A percentile compares a stretch with the other conserved stretches of the same genome.
Evolutionary conservation across 1,284 basidiomycete genomes (phyloP).

Genomic region (Leucoagaricus sp.): DNA sequence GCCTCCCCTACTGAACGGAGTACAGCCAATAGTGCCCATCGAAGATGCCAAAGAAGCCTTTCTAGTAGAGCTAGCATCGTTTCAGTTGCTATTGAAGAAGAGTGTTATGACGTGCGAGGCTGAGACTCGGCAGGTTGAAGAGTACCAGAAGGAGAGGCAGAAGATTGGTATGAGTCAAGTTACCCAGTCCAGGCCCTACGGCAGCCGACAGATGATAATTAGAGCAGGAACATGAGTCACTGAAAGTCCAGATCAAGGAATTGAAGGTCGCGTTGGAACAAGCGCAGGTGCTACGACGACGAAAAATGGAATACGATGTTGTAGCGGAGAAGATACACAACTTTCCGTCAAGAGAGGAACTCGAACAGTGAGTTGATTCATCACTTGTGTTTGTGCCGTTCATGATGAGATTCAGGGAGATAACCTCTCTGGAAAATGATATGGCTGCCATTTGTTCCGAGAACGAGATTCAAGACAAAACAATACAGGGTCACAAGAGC

Average conservation of each 20-base stretch:
- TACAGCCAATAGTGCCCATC: slow-evolving; percentile 34
- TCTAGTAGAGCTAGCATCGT: slow-evolving; percentile 72
- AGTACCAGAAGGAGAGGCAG: slow-evolving; percentile 71
- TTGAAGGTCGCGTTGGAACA: slow-evolving; percentile 74
- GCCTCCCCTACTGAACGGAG: slow-evolving; percentile 31
- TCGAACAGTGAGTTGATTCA: slow-evolving; percentile 57
- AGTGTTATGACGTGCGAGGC: slow-evolving; percentile 79
- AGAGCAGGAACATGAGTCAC: slow-evolving; percentile 70
- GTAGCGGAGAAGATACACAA: slow-evolving; percentile 80
- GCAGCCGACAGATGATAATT: slow-evolving; percentile 10
- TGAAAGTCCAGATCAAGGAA: slow-evolving; percentile 71
- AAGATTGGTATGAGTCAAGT: slow-evolving; percentile 58
- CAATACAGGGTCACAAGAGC: slow-evolving; percentile 65
- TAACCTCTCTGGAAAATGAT: slow-evolving; percentile 70
- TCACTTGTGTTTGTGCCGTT: neutral
- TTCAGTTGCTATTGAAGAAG: slow-evolving; percentile 73
- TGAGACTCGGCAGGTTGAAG: slow-evolving; percentile 77
- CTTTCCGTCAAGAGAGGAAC: slow-evolving; percentile 72
- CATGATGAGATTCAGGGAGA: slow-evolving; percentile 47
- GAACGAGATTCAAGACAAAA: slow-evolving; percentile 68
- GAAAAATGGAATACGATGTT: slow-evolving; percentile 82
- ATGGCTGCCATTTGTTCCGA: slow-evolving; percentile 72
- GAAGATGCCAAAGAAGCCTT: slow-evolving; percentile 79
- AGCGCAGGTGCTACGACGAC: slow-evolving; percentile 68
- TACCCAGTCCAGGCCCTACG: slow-evolving; percentile 9